Evolutionary conservation across 2,329 filamentous ascomycete species (phyloP), one percentile per base, ranked within the genome.

Genomic region (Penicillium concentricum): DNA sequence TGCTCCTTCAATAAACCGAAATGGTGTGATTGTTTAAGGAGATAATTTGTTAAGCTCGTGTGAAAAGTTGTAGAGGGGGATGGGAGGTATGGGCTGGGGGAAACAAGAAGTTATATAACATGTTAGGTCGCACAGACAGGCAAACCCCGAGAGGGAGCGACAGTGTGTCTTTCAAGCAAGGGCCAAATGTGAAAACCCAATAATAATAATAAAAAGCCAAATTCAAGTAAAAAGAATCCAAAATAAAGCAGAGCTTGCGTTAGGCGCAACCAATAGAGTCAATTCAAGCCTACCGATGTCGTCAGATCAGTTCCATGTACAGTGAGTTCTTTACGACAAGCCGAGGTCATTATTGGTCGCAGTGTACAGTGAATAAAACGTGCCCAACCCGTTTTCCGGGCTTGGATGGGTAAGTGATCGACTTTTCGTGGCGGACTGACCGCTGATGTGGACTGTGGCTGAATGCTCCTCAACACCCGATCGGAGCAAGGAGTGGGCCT

Each of bases 391-490:
- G 28, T 45, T 43, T 42, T 22, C 26, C 13, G 42, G 34, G n/a
- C 24, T 47, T 37, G 18, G 20, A 3, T 43, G 18, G 35, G 51
- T 37, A 44, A 26, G 4, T 16, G 41, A 53, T 46, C 32, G n/a
- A 34, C 35, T 7, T 28, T 30, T 47, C 42, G 50, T 30, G 18
- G 51, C 26, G 39, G 48, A 38, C 47, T 41, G 60, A 57, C 56
- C 59, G 51, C 53, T 60, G 52, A 61, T 62, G 60, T 20, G 48
- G 37, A 55, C n/a, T 59, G 62, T 64, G 62, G 60, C 61, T 62
- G 56, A 49, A 49, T 44, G 15, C 18, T 22, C 54, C 30, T 41
- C 45, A 47, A 45, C 28, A 35, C 38, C 45, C 38, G 46, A 58
- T 44, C 48, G 39, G 52, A 55, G 60, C 42, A 63, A 61, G 61